Evolutionary conservation across 257 asterid genomes (phyloP), one percentile per base, ranked within the genome.

Genomic region (Nicotiana tomentosiformis): DNA sequence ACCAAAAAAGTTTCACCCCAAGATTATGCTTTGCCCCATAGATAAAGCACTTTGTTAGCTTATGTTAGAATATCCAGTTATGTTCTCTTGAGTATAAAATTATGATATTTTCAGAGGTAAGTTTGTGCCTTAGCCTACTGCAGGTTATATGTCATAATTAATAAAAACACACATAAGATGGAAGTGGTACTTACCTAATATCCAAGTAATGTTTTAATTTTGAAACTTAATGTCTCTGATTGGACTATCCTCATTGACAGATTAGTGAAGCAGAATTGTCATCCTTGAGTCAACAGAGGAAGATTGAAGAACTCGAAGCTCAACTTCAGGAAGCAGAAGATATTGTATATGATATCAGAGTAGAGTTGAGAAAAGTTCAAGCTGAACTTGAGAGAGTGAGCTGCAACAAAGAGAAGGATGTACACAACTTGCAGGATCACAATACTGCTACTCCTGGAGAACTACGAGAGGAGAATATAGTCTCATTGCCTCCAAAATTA

Each of bases 251-350:
- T 53, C 16, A 83, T 77, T 66, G 70, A 78, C 94, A 95, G 99
- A 78, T 84, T 78, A 78, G 85, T 69, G 93, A 90, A 87, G 93
- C 91, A 17, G 95, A 93, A 85, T 77, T 90, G 84, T 82, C 85
- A 18, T 70, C 93, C 61, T 26, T 87, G 86, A 89, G 67, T 86
- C 94, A 91, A 84, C 95, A 87, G 90, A 91, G 78, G 65, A 95
- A 93, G 92, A 90, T 92, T 57, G 97, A 91, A 39, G 97, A 91
- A 85, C 97, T 95, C n/a, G 99, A 94, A 87, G 97, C 97, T 57
- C 99, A 95, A 84, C 99, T 95, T 85, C 92, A 91, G 80, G 99
- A 94, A 90, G 97, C 97, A 2, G 97, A 94, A 86, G 97, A 94
- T 78, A 95, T 95, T 65, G 97, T 95, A 65, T 91, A 86, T 83